phyloP scores from a whole-genome alignment of 2,329 filamentous ascomycete species.

The Apiospora rasikravindrae region DNA sequence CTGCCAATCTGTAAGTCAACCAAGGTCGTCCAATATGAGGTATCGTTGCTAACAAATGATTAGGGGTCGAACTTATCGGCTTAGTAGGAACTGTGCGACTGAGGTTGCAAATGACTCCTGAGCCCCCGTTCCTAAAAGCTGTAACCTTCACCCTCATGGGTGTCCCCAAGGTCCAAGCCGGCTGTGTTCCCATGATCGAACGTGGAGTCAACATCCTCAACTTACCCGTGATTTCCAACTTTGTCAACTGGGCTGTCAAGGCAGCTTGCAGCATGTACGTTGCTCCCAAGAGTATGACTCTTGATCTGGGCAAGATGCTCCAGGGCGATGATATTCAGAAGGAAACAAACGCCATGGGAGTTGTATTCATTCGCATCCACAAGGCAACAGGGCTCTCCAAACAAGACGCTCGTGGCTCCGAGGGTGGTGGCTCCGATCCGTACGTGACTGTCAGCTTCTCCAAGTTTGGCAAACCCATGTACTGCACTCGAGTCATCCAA shows the following conservation, averaged over 20 bases:
- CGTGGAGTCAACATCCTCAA: constrained; percentile 91
- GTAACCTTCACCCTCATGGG: constrained; percentile 95
- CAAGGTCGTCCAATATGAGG: constrained; percentile 21
- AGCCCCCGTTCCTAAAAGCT: constrained; percentile 90
- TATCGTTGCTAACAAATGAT: constrained; percentile 23
- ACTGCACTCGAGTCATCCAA: constrained; percentile 94
- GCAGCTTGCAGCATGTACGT: constrained; percentile 90
- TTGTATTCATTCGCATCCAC: constrained; percentile 93
- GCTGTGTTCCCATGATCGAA: constrained; percentile 91
- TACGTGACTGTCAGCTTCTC: constrained; percentile 96
- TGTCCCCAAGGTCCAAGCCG: constrained; percentile 84
- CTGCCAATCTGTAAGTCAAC: constrained; percentile 71
- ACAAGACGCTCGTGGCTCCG: constrained; percentile 82
- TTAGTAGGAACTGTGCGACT: constrained; percentile 88
- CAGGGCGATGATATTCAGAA: constrained; percentile 92
- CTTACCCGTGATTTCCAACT: constrained; percentile 90
- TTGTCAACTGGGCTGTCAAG: constrained; percentile 93
- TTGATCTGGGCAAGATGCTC: constrained; percentile 89
- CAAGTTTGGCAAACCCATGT: constrained; percentile 97
- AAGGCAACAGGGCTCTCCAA: constrained; percentile 88
- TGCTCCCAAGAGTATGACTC: constrained; percentile 89
- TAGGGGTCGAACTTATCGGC: constrained; percentile 81
- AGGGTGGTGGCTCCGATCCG: constrained; percentile 88
- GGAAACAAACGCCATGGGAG: constrained; percentile 81
- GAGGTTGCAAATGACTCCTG: constrained; percentile 82